Base-by-base conservation (phyloP, 164 flowering plant genomes). In the Echeveria elegans region DNA sequence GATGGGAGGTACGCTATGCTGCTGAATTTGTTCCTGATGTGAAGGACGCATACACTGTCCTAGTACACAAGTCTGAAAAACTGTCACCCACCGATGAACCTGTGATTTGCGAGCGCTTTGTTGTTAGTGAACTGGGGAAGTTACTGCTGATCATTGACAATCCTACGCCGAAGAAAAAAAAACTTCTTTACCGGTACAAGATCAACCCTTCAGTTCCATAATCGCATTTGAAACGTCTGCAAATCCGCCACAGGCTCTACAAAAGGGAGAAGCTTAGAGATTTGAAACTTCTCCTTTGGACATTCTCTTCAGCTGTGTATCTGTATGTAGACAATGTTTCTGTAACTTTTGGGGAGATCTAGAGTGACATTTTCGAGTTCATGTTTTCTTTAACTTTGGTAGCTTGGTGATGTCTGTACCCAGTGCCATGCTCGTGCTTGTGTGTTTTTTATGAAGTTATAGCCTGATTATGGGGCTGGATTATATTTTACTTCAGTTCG, bases 151-250 rank as follows among this genome's bases (percentile, higher is more conserved):
- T 81, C 0, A 31, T 86, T 21, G 81, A 83, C 72, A 86, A 86
- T 74, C 81, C 85, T 5, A 82, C 85, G 12, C 65, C 80, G 21
- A 84, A 82, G 72, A 86, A 78, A 76, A 84, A 83, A 81, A 83
- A 75, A 73, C 82, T 86, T 18, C 77, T 84, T 23, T 86, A 86
- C 79, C 81, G 91, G 83, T 84, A 70, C 85, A 84, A 82, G 78
- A 74, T 80, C 53, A 52, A 74, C 34, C 76, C 79, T 28, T 52
- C 28, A 6, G 23, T 21, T 52, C 58, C 58, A 52, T 52, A 52
- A 23, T 18, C 52, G 7, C 52, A 16, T 47, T 18, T 47, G n/a
- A n/a, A n/a, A 5, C 28, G 9, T 21, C 38, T 36, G 38, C 6
- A 10, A 36, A 36, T 10, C 7, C 9, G 38, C 38, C 9, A 36